Percentiles rank a stretch among this genome's conserved stretches.
Conservation (phyloP, 768 basidiomycete species). For the Phanerochaete sordida region DNA sequence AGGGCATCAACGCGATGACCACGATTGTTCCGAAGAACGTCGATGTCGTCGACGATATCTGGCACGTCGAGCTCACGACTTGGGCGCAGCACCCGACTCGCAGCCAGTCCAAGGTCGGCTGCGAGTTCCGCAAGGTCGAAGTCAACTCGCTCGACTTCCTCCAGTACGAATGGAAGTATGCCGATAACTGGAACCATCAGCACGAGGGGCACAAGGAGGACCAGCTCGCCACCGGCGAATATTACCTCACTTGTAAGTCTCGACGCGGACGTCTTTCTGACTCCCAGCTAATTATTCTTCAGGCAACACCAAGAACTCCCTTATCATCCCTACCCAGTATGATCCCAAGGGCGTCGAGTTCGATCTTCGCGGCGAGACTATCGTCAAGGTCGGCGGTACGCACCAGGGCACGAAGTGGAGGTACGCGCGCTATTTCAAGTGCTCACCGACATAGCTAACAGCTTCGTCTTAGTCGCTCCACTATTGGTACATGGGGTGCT, state of each 20-base stretch:
- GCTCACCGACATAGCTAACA: neutral
- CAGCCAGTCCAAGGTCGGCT: neutral
- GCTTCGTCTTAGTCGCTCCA: neutral
- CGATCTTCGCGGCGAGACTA: neutral
- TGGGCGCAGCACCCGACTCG: slow-evolving; percentile 13
- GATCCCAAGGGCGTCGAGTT: neutral
- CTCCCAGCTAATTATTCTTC: neutral
- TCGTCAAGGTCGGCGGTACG: neutral
- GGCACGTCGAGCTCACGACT: slow-evolving; percentile 15
- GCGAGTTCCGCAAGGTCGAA: neutral
- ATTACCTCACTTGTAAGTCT: slow-evolving; percentile 1
- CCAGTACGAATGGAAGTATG: slow-evolving; percentile 15
- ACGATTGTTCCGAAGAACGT: slow-evolving; percentile 16
- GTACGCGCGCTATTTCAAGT: neutral
- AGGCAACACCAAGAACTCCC: neutral
- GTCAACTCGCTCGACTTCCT: neutral
- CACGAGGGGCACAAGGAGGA: slow-evolving; percentile 5
- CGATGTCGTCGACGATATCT: slow-evolving; percentile 12
- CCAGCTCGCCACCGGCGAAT: neutral
- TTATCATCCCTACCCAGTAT: neutral
- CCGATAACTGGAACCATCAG: slow-evolving; percentile 16
- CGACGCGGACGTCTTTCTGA: too few species aligned
- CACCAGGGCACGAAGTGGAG: neutral
- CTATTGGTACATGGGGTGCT: neutral
- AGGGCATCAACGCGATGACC: slow-evolving; percentile 12